Conservation (phyloP, 805 yeast genomes). For the Candida coquimbonensis region DNA sequence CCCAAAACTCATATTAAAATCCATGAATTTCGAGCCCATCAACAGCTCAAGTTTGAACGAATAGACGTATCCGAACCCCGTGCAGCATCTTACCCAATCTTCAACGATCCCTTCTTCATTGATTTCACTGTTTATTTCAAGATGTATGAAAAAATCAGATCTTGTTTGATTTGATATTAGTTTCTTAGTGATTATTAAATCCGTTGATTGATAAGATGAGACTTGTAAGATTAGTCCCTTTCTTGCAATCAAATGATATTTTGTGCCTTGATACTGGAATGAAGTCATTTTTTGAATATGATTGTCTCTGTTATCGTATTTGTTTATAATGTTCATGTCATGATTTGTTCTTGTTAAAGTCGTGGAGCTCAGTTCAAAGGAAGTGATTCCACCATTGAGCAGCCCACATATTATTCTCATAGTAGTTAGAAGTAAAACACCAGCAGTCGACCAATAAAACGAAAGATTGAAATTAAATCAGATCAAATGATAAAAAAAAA, state of each 20-base stretch:
- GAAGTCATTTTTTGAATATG: slow-evolving; percentile 12
- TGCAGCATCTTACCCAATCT: slow-evolving; percentile 14
- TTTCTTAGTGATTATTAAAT: slow-evolving; percentile 4
- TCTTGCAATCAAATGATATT: not conserved
- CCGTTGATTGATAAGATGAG: no score
- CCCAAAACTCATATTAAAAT: slow-evolving; percentile 21
- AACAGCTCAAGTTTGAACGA: slow-evolving; percentile 14
- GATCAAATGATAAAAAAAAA: no score
- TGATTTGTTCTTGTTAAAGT: no score
- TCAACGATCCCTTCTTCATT: slow-evolving; percentile 1
- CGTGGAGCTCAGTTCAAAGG: no score
- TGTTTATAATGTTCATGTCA: not conserved
- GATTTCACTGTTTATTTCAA: slow-evolving; percentile 7
- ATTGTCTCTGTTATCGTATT: slow-evolving; percentile 5
- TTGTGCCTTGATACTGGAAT: slow-evolving; percentile 1
- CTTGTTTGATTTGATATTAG: slow-evolving; percentile 15
- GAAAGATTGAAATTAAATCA: no score
- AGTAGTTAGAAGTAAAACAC: no score
- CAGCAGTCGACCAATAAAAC: no score
- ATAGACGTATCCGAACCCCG: slow-evolving; percentile 21
- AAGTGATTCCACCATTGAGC: no score
- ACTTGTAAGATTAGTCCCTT: no score
- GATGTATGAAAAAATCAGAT: slow-evolving; percentile 17
- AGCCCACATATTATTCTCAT: no score
- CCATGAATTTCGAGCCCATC: slow-evolving; percentile 12